phyloP scores from a whole-genome alignment of 1,139 yeast genomes.

The Casaregolazyma suthepensis region DNA sequence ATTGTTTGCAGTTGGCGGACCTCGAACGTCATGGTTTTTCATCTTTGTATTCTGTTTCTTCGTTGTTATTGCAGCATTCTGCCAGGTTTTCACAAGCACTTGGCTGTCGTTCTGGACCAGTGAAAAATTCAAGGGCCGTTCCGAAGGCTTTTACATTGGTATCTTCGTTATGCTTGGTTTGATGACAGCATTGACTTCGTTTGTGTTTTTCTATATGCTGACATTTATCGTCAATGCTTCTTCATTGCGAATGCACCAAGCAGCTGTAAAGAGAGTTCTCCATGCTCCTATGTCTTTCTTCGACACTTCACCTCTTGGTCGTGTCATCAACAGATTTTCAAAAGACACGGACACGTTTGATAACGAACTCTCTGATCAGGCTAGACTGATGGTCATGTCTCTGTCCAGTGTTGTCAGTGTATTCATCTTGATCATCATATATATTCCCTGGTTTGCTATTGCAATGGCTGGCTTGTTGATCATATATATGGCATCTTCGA shows the following conservation, averaged over 20 bases:
- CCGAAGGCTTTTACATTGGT: slow-evolving; percentile 64
- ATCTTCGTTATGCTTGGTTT: slow-evolving; percentile 51
- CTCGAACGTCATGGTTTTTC: slow-evolving; percentile 28
- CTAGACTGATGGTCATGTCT: slow-evolving; percentile 43
- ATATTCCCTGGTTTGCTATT: slow-evolving; percentile 72
- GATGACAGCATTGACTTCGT: slow-evolving; percentile 34
- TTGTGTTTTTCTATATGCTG: slow-evolving; percentile 41
- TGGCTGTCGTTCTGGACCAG: slow-evolving; percentile 87
- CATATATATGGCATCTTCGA: slow-evolving; percentile 45
- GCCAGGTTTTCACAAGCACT: slow-evolving; percentile 59
- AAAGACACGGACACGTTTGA: slow-evolving; percentile 83
- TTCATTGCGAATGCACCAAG: slow-evolving; percentile 30
- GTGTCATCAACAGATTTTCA: slow-evolving; percentile 66
- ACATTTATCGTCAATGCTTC: slow-evolving; percentile 47
- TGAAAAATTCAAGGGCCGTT: slow-evolving; percentile 42
- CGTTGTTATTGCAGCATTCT: slow-evolving; percentile 50
- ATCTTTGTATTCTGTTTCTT: slow-evolving; percentile 30
- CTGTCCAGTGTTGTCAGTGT: slow-evolving; percentile 55
- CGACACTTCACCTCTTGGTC: slow-evolving; percentile 66
- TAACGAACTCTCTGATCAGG: slow-evolving; percentile 47
- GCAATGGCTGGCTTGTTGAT: slow-evolving; percentile 53
- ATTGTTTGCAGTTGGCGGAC: slow-evolving; percentile 53
- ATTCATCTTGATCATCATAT: slow-evolving; percentile 59
- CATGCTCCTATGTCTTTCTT: slow-evolving; percentile 69
- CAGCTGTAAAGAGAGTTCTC: slow-evolving; percentile 57